Base-by-base conservation (phyloP, 2,329 filamentous ascomycete species). In the Penicillium sp. region DNA sequence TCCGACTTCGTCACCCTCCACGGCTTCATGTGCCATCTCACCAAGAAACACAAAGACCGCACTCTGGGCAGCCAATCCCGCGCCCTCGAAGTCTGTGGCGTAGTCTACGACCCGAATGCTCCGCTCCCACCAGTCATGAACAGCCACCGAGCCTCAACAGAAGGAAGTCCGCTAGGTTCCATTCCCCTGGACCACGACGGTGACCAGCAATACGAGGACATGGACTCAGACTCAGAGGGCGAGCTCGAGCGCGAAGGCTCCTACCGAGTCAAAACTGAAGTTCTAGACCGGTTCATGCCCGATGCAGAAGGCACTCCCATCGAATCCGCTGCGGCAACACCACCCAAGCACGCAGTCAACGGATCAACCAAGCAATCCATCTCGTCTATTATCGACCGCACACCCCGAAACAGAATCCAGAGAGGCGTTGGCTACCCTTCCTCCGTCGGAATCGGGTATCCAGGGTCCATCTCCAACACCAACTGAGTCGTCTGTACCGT, bases 11-110 rank as follows among this genome's bases (percentile, higher is more conserved):
- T 76, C 56, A 76, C 74, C 2, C 67, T 76, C 10, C 74, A 76
- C 52, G 74, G 74, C 19, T 76, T 76, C 62, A 76, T 76, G 73
- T 76, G 74, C 64, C 74, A 76, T 50, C 64, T 76, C 53, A 76
- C 74, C 5, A 76, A 76, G 61, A 75, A 76, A 58, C 74, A 76
- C 63, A 76, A 76, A 53, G 74, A 76, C 57, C 71, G 73, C 52
- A 75, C 70, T 19, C 54, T 76, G 54, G 74, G 74, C 31, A 76
- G 73, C 60, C 74, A 76, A 47, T 75, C 73, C 13, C 67, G 74
- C 15, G 74, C 74, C 5, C 66, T 76, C n/a, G 74, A 76, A 52
- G 64, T 76, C 4, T 76, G 74, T 41, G 74, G 74, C 7, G 65
- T 73, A 3, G 71, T 76, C 8, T 76, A 68, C 50, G 72, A 76